Percentiles rank a stretch among this genome's conserved stretches.
Conservation (phyloP, 495 filamentous ascomycete genomes). For the Astrothelium subdiscretum region DNA sequence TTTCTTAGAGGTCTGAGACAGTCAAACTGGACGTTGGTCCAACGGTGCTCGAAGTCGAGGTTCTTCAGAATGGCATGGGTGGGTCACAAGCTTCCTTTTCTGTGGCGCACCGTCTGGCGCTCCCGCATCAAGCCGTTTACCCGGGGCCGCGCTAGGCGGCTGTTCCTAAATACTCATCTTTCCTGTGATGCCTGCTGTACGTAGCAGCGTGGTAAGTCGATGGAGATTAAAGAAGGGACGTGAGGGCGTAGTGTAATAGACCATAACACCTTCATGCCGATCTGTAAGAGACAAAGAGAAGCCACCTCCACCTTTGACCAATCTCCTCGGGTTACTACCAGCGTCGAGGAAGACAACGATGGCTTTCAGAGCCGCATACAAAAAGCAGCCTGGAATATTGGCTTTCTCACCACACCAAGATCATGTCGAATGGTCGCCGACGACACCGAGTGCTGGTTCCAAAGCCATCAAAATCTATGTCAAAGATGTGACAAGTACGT, state of each 20-base stretch:
- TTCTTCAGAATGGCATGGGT: too few relatives aligned
- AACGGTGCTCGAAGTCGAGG: too few relatives aligned
- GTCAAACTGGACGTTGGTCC: neutral
- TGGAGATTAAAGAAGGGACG: too few relatives aligned
- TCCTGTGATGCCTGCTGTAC: too few relatives aligned
- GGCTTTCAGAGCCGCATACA: neutral
- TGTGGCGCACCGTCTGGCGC: neutral
- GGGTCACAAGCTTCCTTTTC: too few relatives aligned
- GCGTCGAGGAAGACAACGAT: too few relatives aligned
- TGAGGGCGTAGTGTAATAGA: too few relatives aligned
- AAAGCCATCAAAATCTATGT: neutral
- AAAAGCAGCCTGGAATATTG: neutral
- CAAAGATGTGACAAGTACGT: neutral
- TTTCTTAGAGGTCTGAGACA: neutral
- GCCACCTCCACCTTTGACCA: too few relatives aligned
- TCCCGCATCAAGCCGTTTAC: neutral
- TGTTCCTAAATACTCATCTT: neutral
- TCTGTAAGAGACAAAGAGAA: too few relatives aligned
- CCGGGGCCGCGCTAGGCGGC: neutral
- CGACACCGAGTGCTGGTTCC: neutral
- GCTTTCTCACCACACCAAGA: neutral
- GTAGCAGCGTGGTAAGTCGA: too few relatives aligned
- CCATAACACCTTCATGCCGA: too few relatives aligned
- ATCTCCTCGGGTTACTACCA: too few relatives aligned
- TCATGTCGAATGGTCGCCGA: neutral